Evolutionary conservation across 805 yeast species (phyloP).

Genomic region (Hanseniaspora pseudoguilliermondii): DNA sequence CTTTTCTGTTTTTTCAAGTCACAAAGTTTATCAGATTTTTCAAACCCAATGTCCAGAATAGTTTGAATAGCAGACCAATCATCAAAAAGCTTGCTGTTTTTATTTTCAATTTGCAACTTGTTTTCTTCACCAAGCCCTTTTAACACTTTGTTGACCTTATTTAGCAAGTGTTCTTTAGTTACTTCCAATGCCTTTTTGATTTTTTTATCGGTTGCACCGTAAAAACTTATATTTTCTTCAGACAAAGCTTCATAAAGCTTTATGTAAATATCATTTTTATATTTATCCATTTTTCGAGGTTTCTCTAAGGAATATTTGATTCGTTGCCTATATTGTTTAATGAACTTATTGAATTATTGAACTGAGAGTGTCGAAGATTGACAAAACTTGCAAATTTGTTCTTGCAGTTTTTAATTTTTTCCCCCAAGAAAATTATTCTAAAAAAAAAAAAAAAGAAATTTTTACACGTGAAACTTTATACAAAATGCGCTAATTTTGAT

Average conservation of each 20-base stretch:
- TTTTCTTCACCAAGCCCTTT: conserved; percentile 28
- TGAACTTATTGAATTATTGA: neutral
- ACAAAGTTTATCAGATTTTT: conserved; percentile 57
- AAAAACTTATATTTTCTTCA: conserved; percentile 70
- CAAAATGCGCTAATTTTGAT: neutral
- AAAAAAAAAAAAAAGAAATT: neutral
- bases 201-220: conserved; percentile 44
- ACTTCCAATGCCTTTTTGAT: conserved; percentile 31
- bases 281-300: neutral
- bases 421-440: neutral
- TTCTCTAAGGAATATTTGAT: too few species aligned
- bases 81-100: conserved; percentile 31
- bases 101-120: conserved; percentile 25
- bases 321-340: too few species aligned
- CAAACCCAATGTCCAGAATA: conserved; percentile 57
- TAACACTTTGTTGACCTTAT: conserved; percentile 36
- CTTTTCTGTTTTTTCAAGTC: conserved; percentile 31
- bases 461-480: neutral
- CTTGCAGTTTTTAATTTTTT: neutral
- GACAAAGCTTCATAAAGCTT: conserved; percentile 37
- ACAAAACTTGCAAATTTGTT: neutral
- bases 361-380: neutral
- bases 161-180: conserved; percentile 33
- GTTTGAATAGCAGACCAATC: conserved; percentile 54
- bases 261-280: neutral